Evolutionary conservation across 805 yeast genomes (phyloP).

Genomic region (Pichia ethanolica): DNA sequence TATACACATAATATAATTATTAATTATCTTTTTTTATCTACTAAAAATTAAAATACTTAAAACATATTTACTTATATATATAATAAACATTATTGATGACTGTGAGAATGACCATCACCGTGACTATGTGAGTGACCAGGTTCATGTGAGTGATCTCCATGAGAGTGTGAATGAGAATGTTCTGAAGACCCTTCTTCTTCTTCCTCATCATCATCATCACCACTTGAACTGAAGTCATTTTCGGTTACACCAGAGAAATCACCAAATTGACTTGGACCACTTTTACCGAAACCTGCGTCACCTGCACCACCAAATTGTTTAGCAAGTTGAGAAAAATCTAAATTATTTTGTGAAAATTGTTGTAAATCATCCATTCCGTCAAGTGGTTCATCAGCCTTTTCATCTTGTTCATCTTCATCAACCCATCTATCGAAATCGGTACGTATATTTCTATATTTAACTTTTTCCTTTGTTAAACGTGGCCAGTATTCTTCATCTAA

Average conservation of each 20-base stretch:
- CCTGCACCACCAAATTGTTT: constrained; percentile 42
- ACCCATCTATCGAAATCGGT: constrained; percentile 98
- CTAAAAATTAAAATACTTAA: too few relatives aligned
- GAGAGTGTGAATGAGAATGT: background rate
- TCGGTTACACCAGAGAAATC: constrained; percentile 14
- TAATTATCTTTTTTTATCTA: too few relatives aligned
- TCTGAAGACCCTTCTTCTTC: constrained; percentile 7
- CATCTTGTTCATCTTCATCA: constrained; percentile 96
- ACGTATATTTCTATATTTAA: constrained; percentile 70
- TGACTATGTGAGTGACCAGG: constrained; percentile 1
- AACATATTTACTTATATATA: too few relatives aligned
- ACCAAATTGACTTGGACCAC: constrained; percentile 14
- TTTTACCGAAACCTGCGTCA: constrained; percentile 37
- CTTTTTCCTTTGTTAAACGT: constrained; percentile 81
- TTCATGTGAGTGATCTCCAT: background rate
- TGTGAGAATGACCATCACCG: background rate
- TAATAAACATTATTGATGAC: too few relatives aligned
- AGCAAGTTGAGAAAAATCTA: constrained; percentile 24
- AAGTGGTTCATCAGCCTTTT: constrained; percentile 35
- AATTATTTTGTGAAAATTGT: constrained; percentile 18
- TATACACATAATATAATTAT: too few relatives aligned
- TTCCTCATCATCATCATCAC: constrained; percentile 21
- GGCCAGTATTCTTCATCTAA: constrained; percentile 86
- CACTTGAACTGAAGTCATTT: constrained; percentile 25
- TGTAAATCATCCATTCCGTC: constrained; percentile 16